phyloP scores from a whole-genome alignment of 208 protist genomes.

The Crithidia sp. region DNA sequence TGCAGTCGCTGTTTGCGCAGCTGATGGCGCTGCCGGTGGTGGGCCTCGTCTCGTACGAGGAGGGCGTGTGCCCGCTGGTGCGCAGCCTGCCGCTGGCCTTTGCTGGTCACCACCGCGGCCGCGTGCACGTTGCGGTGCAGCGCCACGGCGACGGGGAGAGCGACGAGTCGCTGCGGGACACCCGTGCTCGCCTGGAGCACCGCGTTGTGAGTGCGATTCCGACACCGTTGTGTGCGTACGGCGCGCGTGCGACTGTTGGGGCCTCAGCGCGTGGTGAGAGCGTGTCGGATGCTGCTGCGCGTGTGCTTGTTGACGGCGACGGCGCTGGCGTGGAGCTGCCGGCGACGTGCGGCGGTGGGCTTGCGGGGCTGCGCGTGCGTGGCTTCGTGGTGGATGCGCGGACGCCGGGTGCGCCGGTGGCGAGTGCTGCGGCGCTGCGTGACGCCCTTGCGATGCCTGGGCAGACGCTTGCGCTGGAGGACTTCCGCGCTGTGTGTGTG shows the following conservation, averaged over 20 bases:
- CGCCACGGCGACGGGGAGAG: not conserved
- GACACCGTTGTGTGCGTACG: slow-evolving; percentile 28
- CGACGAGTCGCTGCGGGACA: slow-evolving; percentile 9
- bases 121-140: slow-evolving; percentile 19
- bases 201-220: slow-evolving; percentile 32
- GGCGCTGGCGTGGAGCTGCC: slow-evolving; percentile 13
- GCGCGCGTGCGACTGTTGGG: not conserved
- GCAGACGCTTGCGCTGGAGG: slow-evolving; percentile 57
- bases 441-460: slow-evolving; percentile 35
- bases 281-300: not conserved
- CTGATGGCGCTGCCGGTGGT: slow-evolving; percentile 59
- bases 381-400: slow-evolving; percentile 36
- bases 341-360: slow-evolving; percentile 8
- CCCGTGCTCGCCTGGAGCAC: slow-evolving; percentile 22
- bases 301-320: not conserved
- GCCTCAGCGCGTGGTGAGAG: slow-evolving; percentile 4
- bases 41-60: slow-evolving; percentile 39
- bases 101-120: slow-evolving; percentile 32
- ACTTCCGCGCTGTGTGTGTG: slow-evolving; percentile 34
- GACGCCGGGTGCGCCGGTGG: slow-evolving; percentile 10
- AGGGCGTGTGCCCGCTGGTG: slow-evolving; percentile 47
- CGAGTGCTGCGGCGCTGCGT: not conserved
- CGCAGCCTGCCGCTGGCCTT: slow-evolving; percentile 49
- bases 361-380: slow-evolving; percentile 25
- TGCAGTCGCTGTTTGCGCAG: slow-evolving; percentile 25